phyloP scores from a whole-genome alignment of 352 stramenopile genomes.

The Phytophthora boehmeriae region DNA sequence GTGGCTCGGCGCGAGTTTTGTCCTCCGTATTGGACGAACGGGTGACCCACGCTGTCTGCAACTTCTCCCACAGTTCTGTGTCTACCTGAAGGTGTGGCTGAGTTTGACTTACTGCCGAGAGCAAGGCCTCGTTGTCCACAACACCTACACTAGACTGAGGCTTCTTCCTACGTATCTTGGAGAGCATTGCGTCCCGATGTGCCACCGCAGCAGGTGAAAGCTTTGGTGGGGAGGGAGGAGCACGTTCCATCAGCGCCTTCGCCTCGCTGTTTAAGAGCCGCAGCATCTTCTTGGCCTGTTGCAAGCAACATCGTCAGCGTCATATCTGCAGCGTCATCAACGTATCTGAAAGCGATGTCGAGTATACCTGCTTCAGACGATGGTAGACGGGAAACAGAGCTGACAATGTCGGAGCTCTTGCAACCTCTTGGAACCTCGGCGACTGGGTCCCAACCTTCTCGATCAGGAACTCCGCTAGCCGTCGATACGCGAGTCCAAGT shows the following conservation, averaged over 20 bases:
- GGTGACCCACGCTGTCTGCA: slow-evolving; percentile 23
- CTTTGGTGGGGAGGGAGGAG: slow-evolving; percentile 32
- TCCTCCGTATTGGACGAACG: not conserved
- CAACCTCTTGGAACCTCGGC: slow-evolving; percentile 31
- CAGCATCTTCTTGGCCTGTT: slow-evolving; percentile 51
- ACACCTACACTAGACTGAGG: slow-evolving; percentile 5
- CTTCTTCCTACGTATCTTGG: slow-evolving; percentile 38
- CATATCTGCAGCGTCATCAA: not conserved
- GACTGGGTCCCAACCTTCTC: slow-evolving; percentile 35
- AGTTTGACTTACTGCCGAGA: not conserved
- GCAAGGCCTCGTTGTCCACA: slow-evolving; percentile 21
- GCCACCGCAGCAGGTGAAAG: slow-evolving; percentile 26
- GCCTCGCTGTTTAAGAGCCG: slow-evolving; percentile 43
- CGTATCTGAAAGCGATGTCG: not conserved
- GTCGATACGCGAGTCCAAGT: slow-evolving; percentile 39
- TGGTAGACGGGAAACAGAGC: slow-evolving; percentile 53
- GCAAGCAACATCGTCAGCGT: not conserved
- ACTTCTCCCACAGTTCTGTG: slow-evolving; percentile 25
- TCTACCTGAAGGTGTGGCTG: slow-evolving; percentile 10
- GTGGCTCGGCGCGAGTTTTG: not conserved
- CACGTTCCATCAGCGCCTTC: slow-evolving; percentile 28
- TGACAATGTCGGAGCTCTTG: slow-evolving; percentile 40
- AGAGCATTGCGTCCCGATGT: slow-evolving; percentile 53
- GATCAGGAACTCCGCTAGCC: slow-evolving; percentile 39
- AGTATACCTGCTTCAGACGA: slow-evolving; percentile 52